Evolutionary conservation across 176 grass and related monocot genomes (phyloP).

Genomic region (Saccharum officinarum): DNA sequence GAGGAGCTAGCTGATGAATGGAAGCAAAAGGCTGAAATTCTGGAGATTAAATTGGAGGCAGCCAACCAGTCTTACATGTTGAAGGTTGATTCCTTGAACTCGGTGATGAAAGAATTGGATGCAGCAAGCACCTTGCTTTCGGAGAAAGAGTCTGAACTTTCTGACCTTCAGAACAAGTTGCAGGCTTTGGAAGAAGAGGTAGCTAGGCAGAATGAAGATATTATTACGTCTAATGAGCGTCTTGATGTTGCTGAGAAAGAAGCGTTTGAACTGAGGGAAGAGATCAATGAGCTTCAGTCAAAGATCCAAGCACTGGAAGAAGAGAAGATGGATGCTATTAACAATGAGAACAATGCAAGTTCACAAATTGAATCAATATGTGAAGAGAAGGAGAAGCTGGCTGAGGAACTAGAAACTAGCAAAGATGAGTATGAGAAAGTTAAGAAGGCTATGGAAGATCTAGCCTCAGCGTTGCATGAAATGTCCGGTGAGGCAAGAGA

Average conservation of each 20-base stretch:
- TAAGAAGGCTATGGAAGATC: conserved; percentile 77
- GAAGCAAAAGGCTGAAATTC: conserved; percentile 47
- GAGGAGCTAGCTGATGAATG: conserved; percentile 38
- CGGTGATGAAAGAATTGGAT: conserved; percentile 52
- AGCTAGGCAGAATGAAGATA: conserved; percentile 50
- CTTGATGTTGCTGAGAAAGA: conserved; percentile 54
- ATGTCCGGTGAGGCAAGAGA: conserved; percentile 66
- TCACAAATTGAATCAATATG: conserved; percentile 46
- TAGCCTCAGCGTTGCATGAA: conserved; percentile 72
- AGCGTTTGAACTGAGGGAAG: conserved; percentile 39
- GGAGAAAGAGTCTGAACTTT: conserved; percentile 49
- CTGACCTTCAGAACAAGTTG: conserved; percentile 52
- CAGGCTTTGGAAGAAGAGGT: conserved; percentile 58
- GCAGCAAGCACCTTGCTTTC: conserved; percentile 39
- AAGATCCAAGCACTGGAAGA: conserved; percentile 49
- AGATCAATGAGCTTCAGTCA: conserved; percentile 50
- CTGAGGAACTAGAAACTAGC: conserved; percentile 48
- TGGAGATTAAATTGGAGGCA: conserved; percentile 59
- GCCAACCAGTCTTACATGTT: conserved; percentile 51
- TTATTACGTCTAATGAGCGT: conserved; percentile 38
- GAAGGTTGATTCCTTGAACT: conserved; percentile 52
- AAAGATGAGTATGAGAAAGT: conserved; percentile 56
- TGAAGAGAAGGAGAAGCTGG: conserved; percentile 56
- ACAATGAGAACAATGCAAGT: conserved; percentile 43
- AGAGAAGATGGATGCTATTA: conserved; percentile 43